Evolutionary conservation across 805 yeast genomes (phyloP).

Genomic region (Yarrowia deformans): DNA sequence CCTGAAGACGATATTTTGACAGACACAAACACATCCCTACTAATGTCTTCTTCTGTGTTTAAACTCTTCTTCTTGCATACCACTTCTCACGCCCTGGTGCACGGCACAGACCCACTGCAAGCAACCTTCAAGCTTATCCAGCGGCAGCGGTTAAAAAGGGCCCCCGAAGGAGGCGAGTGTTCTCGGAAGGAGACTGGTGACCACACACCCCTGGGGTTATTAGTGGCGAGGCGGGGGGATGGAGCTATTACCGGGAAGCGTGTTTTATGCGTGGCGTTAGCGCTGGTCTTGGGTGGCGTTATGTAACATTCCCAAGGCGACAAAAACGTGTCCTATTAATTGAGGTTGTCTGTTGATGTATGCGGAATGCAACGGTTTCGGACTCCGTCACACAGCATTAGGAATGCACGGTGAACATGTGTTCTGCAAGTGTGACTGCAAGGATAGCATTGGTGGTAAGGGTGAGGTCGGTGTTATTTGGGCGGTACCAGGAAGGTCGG

Average conservation of each 20-base stretch:
- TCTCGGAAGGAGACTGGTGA: too few species aligned
- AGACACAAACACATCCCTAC: not conserved
- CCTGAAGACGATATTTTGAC: too few species aligned
- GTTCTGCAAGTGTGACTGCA: not conserved
- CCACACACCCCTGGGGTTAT: not conserved
- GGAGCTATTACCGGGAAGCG: too few species aligned
- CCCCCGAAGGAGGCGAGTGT: not conserved
- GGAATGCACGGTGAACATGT: not conserved
- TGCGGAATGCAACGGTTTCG: conserved; percentile 16
- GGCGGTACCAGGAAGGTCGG: too few species aligned
- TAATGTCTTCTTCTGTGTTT: too few species aligned
- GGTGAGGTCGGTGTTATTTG: too few species aligned
- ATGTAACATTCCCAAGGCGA: too few species aligned
- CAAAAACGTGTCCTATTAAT: not conserved
- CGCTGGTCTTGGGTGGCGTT: too few species aligned
- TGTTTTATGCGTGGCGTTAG: too few species aligned
- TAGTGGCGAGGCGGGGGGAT: not conserved
- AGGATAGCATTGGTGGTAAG: too few species aligned
- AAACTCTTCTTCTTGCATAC: too few species aligned
- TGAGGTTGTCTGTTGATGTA: too few species aligned
- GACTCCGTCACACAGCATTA: not conserved
- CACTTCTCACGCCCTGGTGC: not conserved
- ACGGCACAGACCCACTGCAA: not conserved
- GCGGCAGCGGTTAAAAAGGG: not conserved
- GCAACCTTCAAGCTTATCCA: not conserved